phyloP scores from a whole-genome alignment of 495 filamentous ascomycete species.

The Trichocladium antarcticum region DNA sequence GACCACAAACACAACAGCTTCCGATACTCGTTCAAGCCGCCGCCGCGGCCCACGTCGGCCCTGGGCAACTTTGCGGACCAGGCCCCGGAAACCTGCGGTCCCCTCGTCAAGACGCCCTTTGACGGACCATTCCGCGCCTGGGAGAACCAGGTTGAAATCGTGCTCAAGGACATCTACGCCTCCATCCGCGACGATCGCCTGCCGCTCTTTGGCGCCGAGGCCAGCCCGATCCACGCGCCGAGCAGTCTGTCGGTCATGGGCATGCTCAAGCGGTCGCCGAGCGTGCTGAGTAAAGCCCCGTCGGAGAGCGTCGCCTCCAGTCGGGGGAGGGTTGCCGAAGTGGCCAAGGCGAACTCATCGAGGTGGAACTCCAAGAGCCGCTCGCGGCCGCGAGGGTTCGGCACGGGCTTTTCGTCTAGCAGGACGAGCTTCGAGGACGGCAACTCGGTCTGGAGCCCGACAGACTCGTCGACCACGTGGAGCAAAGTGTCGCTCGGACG shows the following conservation, averaged over 20 bases:
- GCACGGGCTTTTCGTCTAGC: constrained; percentile 80
- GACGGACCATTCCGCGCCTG: constrained; percentile 67
- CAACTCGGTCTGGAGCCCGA: constrained; percentile 83
- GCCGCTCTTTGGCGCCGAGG: constrained; percentile 55
- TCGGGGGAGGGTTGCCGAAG: constrained; percentile 59
- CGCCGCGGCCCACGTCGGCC: constrained; percentile 34
- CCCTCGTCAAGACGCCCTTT: constrained; percentile 73
- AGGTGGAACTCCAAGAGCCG: constrained; percentile 79
- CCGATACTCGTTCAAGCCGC: constrained; percentile 39
- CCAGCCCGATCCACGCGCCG: constrained; percentile 32
- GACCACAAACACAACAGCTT: constrained; percentile 37
- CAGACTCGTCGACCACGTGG: constrained; percentile 68
- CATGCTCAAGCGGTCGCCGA: constrained; percentile 74
- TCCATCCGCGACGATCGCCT: constrained; percentile 78
- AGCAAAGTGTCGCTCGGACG: constrained; percentile 87
- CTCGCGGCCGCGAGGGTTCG: constrained; percentile 69
- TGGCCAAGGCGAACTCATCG: constrained; percentile 46
- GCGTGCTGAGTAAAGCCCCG: constrained; percentile 79
- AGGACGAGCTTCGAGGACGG: constrained; percentile 87
- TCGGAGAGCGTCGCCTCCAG: constrained; percentile 60
- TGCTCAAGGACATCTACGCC: constrained; percentile 84
- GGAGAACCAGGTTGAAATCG: constrained; percentile 79
- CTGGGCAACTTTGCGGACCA: constrained; percentile 27
- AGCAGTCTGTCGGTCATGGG: constrained; percentile 46
- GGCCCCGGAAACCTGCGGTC: constrained; percentile 36